A percentile compares a stretch with the other conserved stretches of the same genome.
Evolutionary conservation across 768 basidiomycete genomes (phyloP).

Genomic region (Lactarius hatsudake): DNA sequence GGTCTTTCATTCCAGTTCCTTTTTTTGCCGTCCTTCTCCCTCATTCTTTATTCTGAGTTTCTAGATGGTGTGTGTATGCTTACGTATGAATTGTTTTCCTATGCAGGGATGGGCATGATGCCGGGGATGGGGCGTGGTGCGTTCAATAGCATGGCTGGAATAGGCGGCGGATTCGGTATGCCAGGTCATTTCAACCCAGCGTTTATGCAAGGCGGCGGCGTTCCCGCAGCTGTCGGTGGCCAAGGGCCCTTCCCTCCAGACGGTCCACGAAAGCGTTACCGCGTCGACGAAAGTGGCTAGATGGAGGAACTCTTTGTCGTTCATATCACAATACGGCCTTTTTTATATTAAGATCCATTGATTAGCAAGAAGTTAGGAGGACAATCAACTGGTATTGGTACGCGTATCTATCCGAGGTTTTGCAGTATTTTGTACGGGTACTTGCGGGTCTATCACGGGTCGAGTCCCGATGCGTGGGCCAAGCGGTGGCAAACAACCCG

Average conservation of each 20-base stretch:
- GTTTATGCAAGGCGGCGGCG: conserved; percentile 49
- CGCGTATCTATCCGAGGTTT: not conserved
- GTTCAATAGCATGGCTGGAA: conserved; percentile 23
- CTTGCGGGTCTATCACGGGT: too few species aligned
- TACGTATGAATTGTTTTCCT: conserved; percentile 36
- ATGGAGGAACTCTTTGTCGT: conserved; percentile 1
- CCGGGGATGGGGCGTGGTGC: conserved; percentile 26
- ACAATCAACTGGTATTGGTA: conserved; percentile 11
- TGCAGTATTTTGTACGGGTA: too few species aligned
- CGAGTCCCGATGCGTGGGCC: too few species aligned
- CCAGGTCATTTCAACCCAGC: conserved; percentile 75
- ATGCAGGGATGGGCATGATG: conserved; percentile 55
- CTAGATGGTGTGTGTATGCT: conserved; percentile 39
- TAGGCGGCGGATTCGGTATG: conserved; percentile 44
- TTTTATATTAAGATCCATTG: not conserved
- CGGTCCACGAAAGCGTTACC: conserved; percentile 54
- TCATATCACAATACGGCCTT: not conserved
- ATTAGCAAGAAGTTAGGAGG: not conserved
- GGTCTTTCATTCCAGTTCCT: not conserved
- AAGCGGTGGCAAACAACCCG: too few species aligned
- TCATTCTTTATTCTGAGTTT: conserved; percentile 23
- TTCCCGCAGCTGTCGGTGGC: conserved; percentile 13
- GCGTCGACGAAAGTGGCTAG: conserved; percentile 49
- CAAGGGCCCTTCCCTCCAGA: conserved; percentile 41
- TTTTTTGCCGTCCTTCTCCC: conserved; percentile 13